Percentiles rank a stretch among this genome's conserved stretches.
These are phyloP conservation scores for Penicilliopsis zonata DNA, from an alignment of 495 filamentous ascomycete species.

Conservation along the genomic window DNA sequence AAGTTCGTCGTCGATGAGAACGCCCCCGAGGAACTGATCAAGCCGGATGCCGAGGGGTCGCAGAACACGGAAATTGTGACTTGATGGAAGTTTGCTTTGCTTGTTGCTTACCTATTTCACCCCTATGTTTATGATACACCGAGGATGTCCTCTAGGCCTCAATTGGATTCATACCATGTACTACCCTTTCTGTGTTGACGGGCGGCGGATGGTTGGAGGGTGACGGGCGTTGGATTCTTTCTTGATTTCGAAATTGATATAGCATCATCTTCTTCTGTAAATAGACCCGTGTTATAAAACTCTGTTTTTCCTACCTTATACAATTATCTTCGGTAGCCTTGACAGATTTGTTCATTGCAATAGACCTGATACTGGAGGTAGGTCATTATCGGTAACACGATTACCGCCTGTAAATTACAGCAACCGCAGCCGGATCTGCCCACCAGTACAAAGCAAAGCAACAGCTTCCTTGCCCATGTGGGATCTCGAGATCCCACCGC, in stretches of 20 bases:
- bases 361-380: too few species aligned
- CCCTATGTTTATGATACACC: neutral
- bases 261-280: conserved; percentile 10
- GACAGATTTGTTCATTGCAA: neutral
- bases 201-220: conserved; percentile 17
- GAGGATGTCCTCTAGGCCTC: conserved; percentile 3
- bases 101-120: neutral
- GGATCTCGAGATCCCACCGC: conserved; percentile 1
- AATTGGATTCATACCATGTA: conserved; percentile 17
- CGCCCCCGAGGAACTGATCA: conserved; percentile 63
- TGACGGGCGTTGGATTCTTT: conserved; percentile 20
- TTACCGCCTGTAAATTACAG: conserved; percentile 1
- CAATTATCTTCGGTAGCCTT: too few species aligned
- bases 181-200: conserved; percentile 13
- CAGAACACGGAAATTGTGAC: conserved; percentile 26
- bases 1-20: conserved; percentile 73
- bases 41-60: conserved; percentile 41
- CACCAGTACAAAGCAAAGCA: neutral
- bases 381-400: too few species aligned
- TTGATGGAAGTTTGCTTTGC: conserved; percentile 9
- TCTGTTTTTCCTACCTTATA: too few species aligned
- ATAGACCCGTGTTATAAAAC: conserved; percentile 14
- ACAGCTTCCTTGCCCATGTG: neutral
- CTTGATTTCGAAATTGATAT: conserved; percentile 6
- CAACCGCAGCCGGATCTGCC: neutral